A percentile compares a stretch with the other conserved stretches of the same genome.
Evolutionary conservation across 73 alveolate genomes (phyloP).

Genomic region (Tetrahymena elliotti): DNA sequence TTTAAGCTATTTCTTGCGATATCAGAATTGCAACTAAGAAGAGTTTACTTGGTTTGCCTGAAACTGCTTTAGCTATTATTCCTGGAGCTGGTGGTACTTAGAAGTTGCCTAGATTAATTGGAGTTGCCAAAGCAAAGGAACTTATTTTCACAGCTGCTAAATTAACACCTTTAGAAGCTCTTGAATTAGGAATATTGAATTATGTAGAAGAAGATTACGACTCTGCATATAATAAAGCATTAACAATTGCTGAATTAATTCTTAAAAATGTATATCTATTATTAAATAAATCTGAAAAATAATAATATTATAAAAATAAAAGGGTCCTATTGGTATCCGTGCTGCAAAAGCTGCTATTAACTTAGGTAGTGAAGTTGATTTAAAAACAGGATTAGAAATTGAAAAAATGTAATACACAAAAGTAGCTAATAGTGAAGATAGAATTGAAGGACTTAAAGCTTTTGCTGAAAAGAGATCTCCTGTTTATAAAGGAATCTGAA

Average conservation of each 20-base stretch:
- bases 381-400: constrained; percentile 68
- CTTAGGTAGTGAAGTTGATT: constrained; percentile 82
- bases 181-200: constrained; percentile 67
- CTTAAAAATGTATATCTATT: constrained; percentile 2
- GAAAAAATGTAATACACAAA: constrained; percentile 78
- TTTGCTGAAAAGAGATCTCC: constrained; percentile 85
- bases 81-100: constrained; percentile 95
- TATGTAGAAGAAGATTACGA: constrained; percentile 46
- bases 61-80: constrained; percentile 84
- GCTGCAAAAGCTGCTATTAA: constrained; percentile 84
- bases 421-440: constrained; percentile 71
- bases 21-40: constrained; percentile 78
- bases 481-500: constrained; percentile 60
- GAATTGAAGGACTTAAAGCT: constrained; percentile 79
- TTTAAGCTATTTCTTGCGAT: constrained; percentile 73
- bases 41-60: constrained; percentile 85
- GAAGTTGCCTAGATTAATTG: constrained; percentile 80
- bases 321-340: constrained; percentile 75
- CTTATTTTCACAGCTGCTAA: constrained; percentile 87
- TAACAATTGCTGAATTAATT: constrained; percentile 69
- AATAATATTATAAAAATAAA: background rate
- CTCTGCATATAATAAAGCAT: constrained; percentile 50
- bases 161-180: constrained; percentile 68
- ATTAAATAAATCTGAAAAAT: background rate
- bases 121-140: constrained; percentile 87